Evolutionary conservation across 192 early-diverging fungal species (phyloP), one percentile per base, ranked within the genome.

Genomic region (Pilaira anomala): DNA sequence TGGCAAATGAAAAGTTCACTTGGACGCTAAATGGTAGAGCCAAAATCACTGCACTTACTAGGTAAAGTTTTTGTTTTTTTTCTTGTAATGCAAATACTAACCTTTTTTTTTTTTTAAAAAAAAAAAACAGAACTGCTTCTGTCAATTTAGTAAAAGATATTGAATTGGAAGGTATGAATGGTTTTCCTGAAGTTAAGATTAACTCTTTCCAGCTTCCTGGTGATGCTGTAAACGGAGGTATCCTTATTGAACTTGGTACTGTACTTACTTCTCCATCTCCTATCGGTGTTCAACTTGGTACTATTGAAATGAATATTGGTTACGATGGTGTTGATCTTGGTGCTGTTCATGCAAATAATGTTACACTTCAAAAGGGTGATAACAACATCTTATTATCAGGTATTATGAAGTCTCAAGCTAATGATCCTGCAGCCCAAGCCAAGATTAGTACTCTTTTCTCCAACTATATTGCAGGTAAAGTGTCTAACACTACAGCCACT

Each of bases 271-370:
- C 78, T 58, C 81, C 81, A 22, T 82, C 80, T 14, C 73, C 78
- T 16, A 78, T 86, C 50, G 75, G 79, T 55, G 73, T 67, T 79
- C 16, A 72, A 75, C 69, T 86, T 19, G 85, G 85, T 41, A 80
- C 82, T 9, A 62, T 83, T 46, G 50, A 70, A 22, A 75, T 86
- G 26, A 67, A 77, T 21, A 72, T 84, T 60, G 49, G 42, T n/a
- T 80, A 74, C 56, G 56, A 75, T 41, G 68, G 67, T 52, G 68
- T 75, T 7, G 65, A 62, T 18, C 52, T 86, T 16, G 84, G 84
- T 16, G 69, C 71, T 63, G 83, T 84, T 39, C 26, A 22, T 50
- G 76, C 78, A 29, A 57, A 63, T 36, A 66, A 66, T 44, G 73
- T 80, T 9, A 75, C 67, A 13, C 54, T 87, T 8, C 25, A 62